Percentiles rank a stretch among this genome's conserved stretches.
These are phyloP conservation scores for Dendrocalamus latiflorus DNA, from an alignment of 202 grass and related monocot genomes.

Conservation along the genomic window DNA sequence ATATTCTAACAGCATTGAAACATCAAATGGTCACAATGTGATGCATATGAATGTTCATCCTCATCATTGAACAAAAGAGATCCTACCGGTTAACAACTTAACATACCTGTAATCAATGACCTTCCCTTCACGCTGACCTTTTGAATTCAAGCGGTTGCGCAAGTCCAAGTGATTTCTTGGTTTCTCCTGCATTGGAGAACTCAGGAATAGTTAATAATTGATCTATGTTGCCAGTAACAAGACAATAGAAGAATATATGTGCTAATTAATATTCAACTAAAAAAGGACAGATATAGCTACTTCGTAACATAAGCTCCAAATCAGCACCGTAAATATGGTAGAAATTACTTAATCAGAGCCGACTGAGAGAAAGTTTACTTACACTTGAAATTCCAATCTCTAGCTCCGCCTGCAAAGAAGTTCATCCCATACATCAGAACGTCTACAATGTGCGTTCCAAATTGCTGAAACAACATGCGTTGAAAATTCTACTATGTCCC, in stretches of 20 bases:
- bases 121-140: constrained; percentile 85
- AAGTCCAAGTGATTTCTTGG: too few relatives aligned
- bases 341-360: too few relatives aligned
- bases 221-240: too few relatives aligned
- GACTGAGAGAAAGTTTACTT: too few relatives aligned
- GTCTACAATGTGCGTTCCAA: background rate
- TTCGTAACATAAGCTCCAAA: too few relatives aligned
- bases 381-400: constrained; percentile 80
- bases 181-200: too few relatives aligned
- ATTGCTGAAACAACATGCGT: background rate
- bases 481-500: background rate
- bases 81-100: background rate
- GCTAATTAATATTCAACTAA: too few relatives aligned
- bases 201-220: too few relatives aligned
- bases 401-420: constrained; percentile 69
- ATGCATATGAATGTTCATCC: background rate
- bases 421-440: constrained; percentile 15
- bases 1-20: background rate
- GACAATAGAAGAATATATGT: too few relatives aligned
- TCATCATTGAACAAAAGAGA: background rate
- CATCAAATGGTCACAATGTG: background rate
- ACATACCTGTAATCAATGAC: constrained; percentile 94
- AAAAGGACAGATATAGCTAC: too few relatives aligned
- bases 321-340: too few relatives aligned
- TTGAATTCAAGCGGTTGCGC: too few relatives aligned